phyloP scores from a whole-genome alignment of 768 basidiomycete genomes.

The Mycena galopus region DNA sequence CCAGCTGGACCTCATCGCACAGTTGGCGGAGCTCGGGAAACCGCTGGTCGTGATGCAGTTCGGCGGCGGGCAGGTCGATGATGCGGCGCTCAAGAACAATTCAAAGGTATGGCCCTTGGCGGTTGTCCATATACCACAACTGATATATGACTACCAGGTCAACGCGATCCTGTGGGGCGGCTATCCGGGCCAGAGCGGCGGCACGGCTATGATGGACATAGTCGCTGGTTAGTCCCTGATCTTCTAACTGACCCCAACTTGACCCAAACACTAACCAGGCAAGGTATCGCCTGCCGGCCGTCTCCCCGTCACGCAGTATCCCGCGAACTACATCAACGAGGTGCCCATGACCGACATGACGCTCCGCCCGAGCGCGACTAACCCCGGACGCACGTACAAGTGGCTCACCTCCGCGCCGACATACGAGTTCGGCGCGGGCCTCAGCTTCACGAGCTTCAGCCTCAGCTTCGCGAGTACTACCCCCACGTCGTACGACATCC shows the following conservation, averaged over 20 bases:
- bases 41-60: slow-evolving; percentile 68
- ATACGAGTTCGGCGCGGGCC: slow-evolving; percentile 66
- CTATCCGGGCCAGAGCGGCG: slow-evolving; percentile 61
- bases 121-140: too few species aligned
- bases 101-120: slow-evolving; percentile 26
- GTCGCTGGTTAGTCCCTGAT: too few species aligned
- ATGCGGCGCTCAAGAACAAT: slow-evolving; percentile 59
- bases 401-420: slow-evolving; percentile 67
- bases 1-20: slow-evolving; percentile 63
- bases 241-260: too few species aligned
- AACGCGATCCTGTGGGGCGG: slow-evolving; percentile 66
- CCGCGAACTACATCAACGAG: slow-evolving; percentile 59
- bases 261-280: slow-evolving; percentile 49
- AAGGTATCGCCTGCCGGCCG: slow-evolving; percentile 68
- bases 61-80: slow-evolving; percentile 70
- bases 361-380: slow-evolving; percentile 60
- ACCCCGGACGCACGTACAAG: slow-evolving; percentile 70
- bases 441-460: slow-evolving; percentile 66
- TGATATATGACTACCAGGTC: slow-evolving; percentile 41
- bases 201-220: slow-evolving; percentile 66
- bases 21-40: slow-evolving; percentile 61
- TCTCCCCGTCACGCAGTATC: slow-evolving; percentile 67
- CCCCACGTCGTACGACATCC: slow-evolving; percentile 54
- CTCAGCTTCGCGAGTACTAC: slow-evolving; percentile 50
- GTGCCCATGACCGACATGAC: slow-evolving; percentile 72